Evolutionary conservation across 495 filamentous ascomycete genomes (phyloP), one percentile per base, ranked within the genome.

Genomic region (Choiromyces venosus): DNA sequence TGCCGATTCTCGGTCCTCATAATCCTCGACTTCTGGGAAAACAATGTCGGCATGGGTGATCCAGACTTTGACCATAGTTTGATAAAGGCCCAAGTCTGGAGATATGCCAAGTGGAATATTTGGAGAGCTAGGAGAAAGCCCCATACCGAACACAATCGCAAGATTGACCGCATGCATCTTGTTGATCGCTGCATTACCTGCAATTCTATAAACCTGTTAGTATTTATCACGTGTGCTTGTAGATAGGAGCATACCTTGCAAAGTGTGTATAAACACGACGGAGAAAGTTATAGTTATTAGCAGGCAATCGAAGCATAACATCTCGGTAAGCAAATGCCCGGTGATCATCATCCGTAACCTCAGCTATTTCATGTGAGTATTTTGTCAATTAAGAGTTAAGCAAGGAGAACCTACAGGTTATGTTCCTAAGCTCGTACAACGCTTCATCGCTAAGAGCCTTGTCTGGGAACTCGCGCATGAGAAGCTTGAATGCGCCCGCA

Each of bases 131-230:
- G 76, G 79, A 19, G 81, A 78, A 42, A 82, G 75, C 33, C 81
- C 80, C 81, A 82, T 82, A 36, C 81, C 81, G 70, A 82, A 82
- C 25, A 82, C 81, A 71, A 82, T 82, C 19, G 81, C 81, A 39
- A 82, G 81, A 44, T 82, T 82, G 61, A 81, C 79, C 16, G 79
- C 81, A 71, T 72, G 73, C 81, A 82, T 82, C 65, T 81, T 82
- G 69, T 82, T 82, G 33, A 74, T 74, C 29, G 66, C 33, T 33
- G 76, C 75, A 66, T 82, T 81, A 16, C 72, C 65, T 37, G 81
- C 74, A 71, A 82, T 78, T 67, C 81, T 82, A 65, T 68, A 52
- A 25, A 16, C n/a, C 46, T 52, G 56, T 79, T 70, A 77, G 71
- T 16, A 42, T 9, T 4, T 33, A 61, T 61, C 52, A 1, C 52